Percentiles rank a stretch among this genome's conserved stretches.
Conservation (phyloP, 169 alveolate genomes). For the Cytauxzoon felis region DNA sequence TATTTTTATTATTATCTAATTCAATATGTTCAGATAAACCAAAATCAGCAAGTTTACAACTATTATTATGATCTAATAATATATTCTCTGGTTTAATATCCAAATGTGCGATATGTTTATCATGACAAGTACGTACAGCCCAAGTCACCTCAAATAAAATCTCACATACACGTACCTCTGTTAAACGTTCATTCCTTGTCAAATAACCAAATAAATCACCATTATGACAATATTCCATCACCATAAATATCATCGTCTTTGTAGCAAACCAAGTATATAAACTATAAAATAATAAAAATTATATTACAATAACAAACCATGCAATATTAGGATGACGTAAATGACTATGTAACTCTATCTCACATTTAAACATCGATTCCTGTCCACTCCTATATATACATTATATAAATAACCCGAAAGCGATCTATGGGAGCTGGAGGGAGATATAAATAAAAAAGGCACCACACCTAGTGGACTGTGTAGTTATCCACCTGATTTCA, state of each 20-base stretch:
- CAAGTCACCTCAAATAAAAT: constrained; percentile 77
- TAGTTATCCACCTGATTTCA: no score
- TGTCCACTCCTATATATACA: constrained; percentile 62
- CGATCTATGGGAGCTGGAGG: no score
- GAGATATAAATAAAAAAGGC: background rate
- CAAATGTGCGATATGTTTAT: constrained; percentile 80
- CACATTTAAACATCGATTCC: constrained; percentile 80
- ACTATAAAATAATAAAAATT: constrained; percentile 21
- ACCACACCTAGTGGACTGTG: no score
- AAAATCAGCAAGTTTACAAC: constrained; percentile 79
- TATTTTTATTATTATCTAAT: constrained; percentile 42
- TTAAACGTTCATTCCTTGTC: constrained; percentile 63
- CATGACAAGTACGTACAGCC: constrained; percentile 84
- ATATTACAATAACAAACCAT: constrained; percentile 35
- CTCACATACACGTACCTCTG: constrained; percentile 70
- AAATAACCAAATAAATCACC: constrained; percentile 74
- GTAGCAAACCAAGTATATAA: constrained; percentile 81
- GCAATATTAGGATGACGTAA: constrained; percentile 82
- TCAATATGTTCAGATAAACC: constrained; percentile 82
- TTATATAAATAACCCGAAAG: no score
- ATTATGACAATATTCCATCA: constrained; percentile 79
- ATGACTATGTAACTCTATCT: constrained; percentile 85
- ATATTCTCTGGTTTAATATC: constrained; percentile 82
- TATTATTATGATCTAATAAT: constrained; percentile 72
- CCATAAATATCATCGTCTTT: constrained; percentile 73